Evolutionary conservation across 352 stramenopile species (phyloP), one percentile per base, ranked within the genome.

Genomic region (Globisporangium camurandrum): DNA sequence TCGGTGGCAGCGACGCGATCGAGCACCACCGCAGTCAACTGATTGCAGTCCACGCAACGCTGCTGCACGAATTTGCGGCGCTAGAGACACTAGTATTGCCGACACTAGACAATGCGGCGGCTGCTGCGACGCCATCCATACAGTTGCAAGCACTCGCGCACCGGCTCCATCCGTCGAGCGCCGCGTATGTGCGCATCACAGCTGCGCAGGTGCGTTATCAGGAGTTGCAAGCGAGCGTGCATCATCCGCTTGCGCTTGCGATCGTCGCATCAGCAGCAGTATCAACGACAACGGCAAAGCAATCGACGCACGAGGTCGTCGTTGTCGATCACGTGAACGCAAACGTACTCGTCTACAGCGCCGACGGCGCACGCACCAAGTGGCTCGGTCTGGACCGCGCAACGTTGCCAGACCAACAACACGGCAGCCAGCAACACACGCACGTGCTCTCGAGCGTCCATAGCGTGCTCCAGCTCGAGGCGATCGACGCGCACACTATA

Each of bases 251-350:
- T 34, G 30, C 30, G 30, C 8, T 34, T 34, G 30, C 30, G n/a
- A n/a, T n/a, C n/a, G n/a, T 68, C 14, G 47, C 59, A 5, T 42
- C 84, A 22, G 49, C 59, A 12, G 73, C 73, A 30, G 56, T 46
- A 11, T 20, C 56, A 16, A 64, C 45, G 14, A n/a, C n/a, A n/a
- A n/a, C n/a, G n/a, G n/a, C n/a, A n/a, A n/a, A n/a, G n/a, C n/a
- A n/a, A n/a, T n/a, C n/a, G n/a, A 60, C 81, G 19, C 52, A 58
- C 37, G 66, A 84, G 19, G 40, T 88, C 3, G 26, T 71, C 9
- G 59, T 76, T 7, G 54, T 73, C 2, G 78, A 90, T 47, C 67
- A 62, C n/a, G 69, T 73, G 39, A 86, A 90, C 54, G 42, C 52
- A 9, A 66, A 49, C 22, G 23, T 82, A 5, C 63, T 71, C 28